These are phyloP conservation scores for Lepraria neglecta DNA, from an alignment of 495 filamentous ascomycete genomes.

Conservation along the genomic window DNA sequence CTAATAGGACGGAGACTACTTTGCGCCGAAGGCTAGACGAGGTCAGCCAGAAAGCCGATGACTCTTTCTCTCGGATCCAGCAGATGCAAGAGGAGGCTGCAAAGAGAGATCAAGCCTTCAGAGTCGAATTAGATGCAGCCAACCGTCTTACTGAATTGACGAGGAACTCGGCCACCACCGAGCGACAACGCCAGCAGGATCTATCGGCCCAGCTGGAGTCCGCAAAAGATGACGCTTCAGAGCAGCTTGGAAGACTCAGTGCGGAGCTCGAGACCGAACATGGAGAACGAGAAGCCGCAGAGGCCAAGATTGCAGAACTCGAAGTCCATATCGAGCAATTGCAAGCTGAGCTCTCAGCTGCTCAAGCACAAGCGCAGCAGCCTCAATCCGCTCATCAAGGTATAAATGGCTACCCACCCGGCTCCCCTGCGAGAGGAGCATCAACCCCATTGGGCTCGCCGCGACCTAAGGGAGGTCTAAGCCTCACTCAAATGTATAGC, in stretches of 20 bases:
- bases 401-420: conserved; percentile 44
- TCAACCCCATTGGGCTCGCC: conserved; percentile 52
- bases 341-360: conserved; percentile 44
- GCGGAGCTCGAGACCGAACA: conserved; percentile 79
- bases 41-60: conserved; percentile 76
- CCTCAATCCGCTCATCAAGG: conserved; percentile 40
- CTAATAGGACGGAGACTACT: conserved; percentile 70
- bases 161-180: conserved; percentile 71
- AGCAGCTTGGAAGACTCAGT: conserved; percentile 69
- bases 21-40: conserved; percentile 77
- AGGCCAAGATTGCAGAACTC: conserved; percentile 65
- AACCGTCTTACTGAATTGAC: conserved; percentile 79
- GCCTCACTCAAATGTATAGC: conserved; percentile 60
- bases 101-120: conserved; percentile 70
- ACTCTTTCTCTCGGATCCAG: conserved; percentile 71
- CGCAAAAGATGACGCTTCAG: conserved; percentile 70
- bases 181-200: conserved; percentile 73
- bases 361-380: conserved; percentile 48
- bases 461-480: conserved; percentile 51
- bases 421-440: conserved; percentile 43
- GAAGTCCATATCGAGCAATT: conserved; percentile 66
- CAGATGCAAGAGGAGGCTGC: conserved; percentile 76
- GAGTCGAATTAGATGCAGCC: conserved; percentile 71
- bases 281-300: conserved; percentile 59
- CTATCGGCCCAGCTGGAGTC: conserved; percentile 71